Evolutionary conservation across 1,284 basidiomycete genomes (phyloP).

Genomic region (Flammula alnicola): DNA sequence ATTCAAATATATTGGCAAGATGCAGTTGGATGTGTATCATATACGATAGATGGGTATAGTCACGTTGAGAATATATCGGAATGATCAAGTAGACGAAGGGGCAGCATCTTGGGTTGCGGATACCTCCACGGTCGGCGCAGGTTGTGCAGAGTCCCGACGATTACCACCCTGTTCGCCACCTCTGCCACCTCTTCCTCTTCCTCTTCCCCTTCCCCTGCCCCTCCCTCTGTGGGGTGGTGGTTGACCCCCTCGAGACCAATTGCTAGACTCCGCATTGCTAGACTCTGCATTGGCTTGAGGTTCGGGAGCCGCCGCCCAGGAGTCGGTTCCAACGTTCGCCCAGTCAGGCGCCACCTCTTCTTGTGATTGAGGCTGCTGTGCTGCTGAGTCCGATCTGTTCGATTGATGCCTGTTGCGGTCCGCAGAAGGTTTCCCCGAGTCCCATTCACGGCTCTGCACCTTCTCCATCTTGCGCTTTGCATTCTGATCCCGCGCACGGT

Average conservation of each 20-base stretch:
- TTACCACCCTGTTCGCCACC: conserved; percentile 6
- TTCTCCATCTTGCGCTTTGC: conserved; percentile 81
- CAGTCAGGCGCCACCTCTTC: no score
- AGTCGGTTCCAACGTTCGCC: no score
- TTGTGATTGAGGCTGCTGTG: neutral
- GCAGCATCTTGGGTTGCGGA: no score
- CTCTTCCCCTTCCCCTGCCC: conserved; percentile 15
- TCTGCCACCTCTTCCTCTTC: conserved; percentile 10
- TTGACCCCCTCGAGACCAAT: conserved; percentile 15
- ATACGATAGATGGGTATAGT: no score
- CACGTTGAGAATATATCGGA: no score
- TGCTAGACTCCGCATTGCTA: no score
- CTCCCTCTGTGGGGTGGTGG: conserved; percentile 9
- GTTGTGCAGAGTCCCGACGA: conserved; percentile 3
- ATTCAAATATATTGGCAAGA: no score
- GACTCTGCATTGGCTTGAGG: no score
- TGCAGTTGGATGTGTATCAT: no score
- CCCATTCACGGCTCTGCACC: conserved; percentile 78
- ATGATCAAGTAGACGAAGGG: no score
- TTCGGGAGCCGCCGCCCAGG: no score
- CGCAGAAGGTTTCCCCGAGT: conserved; percentile 67
- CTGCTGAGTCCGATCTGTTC: neutral
- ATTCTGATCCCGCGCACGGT: conserved; percentile 75
- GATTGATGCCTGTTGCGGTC: conserved; percentile 26
- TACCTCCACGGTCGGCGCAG: neutral